Evolutionary conservation across 2,329 filamentous ascomycete genomes (phyloP).

Genomic region (Cercospora beticola): DNA sequence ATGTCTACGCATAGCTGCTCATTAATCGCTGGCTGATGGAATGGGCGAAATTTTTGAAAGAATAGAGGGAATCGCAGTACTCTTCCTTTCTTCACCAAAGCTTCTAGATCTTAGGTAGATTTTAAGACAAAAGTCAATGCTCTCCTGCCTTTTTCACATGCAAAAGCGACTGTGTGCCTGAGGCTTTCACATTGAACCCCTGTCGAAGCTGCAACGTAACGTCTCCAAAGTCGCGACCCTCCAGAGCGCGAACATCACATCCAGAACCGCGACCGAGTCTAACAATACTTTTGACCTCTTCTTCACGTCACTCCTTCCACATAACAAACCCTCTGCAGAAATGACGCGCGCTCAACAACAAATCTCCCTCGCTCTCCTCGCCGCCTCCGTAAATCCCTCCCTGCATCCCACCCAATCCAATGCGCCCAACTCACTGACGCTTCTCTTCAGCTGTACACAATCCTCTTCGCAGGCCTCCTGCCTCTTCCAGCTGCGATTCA

Average conservation of each 20-base stretch:
- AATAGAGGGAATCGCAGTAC: not conserved
- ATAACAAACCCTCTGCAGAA: not conserved
- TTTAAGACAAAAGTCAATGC: not conserved
- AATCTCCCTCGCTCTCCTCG: conserved; percentile 80
- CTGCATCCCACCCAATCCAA: not conserved
- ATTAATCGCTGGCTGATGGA: not conserved
- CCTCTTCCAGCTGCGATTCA: conserved; percentile 77
- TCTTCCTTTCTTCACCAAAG: not conserved
- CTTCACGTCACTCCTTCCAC: conserved; percentile 19
- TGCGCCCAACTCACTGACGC: conserved; percentile 31
- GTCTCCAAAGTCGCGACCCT: conserved; percentile 5
- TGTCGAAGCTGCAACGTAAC: conserved; percentile 8
- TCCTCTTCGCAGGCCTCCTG: conserved; percentile 78
- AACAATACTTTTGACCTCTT: not conserved
- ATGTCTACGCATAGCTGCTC: conserved; percentile 9
- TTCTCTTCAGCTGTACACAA: conserved; percentile 74
- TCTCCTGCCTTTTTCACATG: not conserved
- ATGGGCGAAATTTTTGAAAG: not conserved
- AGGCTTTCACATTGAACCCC: not conserved
- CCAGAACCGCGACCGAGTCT: not conserved
- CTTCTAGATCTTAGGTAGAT: not conserved
- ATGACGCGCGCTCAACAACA: conserved; percentile 96
- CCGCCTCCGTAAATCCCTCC: conserved; percentile 70
- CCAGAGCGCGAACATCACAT: not conserved
- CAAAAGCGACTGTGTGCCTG: not conserved